Conservation (phyloP, 192 early-diverging fungal species). For the Gamsiella multidivaricata region DNA sequence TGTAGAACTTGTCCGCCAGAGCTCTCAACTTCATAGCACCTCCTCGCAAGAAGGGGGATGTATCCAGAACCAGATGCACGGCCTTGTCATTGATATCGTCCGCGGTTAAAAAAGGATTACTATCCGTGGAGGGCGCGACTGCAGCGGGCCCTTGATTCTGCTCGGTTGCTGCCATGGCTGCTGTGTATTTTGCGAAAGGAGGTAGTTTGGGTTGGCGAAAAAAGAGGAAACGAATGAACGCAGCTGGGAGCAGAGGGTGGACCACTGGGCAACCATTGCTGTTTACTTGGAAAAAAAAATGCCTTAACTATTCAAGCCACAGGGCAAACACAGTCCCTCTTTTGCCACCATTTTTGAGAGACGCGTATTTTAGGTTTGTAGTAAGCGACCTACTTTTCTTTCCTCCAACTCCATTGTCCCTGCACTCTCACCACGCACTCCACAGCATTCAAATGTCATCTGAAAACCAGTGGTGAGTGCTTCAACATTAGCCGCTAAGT, state of each 20-base stretch:
- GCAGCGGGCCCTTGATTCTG: background rate
- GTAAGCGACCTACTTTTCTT: background rate
- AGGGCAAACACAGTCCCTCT: background rate
- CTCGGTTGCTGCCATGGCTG: constrained; percentile 24
- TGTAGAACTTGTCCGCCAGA: constrained; percentile 80
- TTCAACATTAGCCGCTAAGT: background rate
- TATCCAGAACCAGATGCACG: constrained; percentile 75
- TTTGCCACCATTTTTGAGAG: constrained; percentile 39
- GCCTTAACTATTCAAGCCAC: no score
- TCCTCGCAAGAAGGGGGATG: constrained; percentile 78
- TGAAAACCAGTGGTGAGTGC: constrained; percentile 16
- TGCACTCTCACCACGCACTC: background rate
- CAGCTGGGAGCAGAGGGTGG: no score
- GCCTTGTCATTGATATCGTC: constrained; percentile 55
- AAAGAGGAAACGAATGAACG: constrained; percentile 3
- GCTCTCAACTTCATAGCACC: constrained; percentile 59
- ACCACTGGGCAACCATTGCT: no score
- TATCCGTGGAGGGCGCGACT: background rate
- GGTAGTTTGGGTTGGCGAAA: background rate
- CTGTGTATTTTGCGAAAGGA: constrained; percentile 4
- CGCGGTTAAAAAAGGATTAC: constrained; percentile 35
- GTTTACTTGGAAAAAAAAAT: no score
- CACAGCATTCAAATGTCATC: constrained; percentile 10
- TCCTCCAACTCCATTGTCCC: background rate
- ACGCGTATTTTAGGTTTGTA: background rate